phyloP scores from a whole-genome alignment of 2,329 filamentous ascomycete genomes.

The Aspergillus novofumigatus region DNA sequence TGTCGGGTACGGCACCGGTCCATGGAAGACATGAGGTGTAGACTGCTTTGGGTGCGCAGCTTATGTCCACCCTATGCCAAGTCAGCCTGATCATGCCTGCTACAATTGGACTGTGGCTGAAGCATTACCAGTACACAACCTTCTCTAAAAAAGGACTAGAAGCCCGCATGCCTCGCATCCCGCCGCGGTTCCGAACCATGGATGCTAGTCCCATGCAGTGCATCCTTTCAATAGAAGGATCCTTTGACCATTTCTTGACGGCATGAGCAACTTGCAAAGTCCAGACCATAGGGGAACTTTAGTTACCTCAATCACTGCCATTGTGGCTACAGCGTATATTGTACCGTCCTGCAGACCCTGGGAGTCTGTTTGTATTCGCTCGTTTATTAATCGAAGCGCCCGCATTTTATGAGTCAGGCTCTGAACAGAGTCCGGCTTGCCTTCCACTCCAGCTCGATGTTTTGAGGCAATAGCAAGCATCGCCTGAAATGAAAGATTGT shows the following conservation, averaged over 20 bases:
- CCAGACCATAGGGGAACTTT: neutral
- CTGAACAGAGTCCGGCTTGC: slow-evolving; percentile 26
- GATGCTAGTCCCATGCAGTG: slow-evolving; percentile 27
- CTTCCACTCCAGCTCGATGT: slow-evolving; percentile 29
- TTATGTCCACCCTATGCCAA: slow-evolving; percentile 27
- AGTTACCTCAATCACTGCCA: slow-evolving; percentile 32
- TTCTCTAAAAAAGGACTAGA: slow-evolving; percentile 27
- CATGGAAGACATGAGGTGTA: slow-evolving; percentile 24
- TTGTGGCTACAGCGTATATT: slow-evolving; percentile 30
- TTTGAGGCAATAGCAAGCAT: slow-evolving; percentile 33
- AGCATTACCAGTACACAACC: slow-evolving; percentile 29
- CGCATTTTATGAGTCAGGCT: slow-evolving; percentile 33
- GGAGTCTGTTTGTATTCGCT: slow-evolving; percentile 23
- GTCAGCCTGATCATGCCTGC: slow-evolving; percentile 2
- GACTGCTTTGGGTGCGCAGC: slow-evolving; percentile 28
- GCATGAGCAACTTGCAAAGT: slow-evolving; percentile 9
- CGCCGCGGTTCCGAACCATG: slow-evolving; percentile 26
- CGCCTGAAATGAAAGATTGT: slow-evolving; percentile 29
- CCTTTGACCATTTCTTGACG: slow-evolving; percentile 33
- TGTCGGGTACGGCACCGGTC: slow-evolving; percentile 24
- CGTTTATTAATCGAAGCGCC: slow-evolving; percentile 27
- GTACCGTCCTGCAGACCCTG: slow-evolving; percentile 24
- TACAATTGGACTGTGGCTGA: neutral
- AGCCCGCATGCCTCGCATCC: slow-evolving; percentile 26
- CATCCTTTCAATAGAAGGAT: slow-evolving; percentile 26